Evolutionary conservation across 371 early-diverging fungal species (phyloP).

Genomic region (Mortierella sp.): DNA sequence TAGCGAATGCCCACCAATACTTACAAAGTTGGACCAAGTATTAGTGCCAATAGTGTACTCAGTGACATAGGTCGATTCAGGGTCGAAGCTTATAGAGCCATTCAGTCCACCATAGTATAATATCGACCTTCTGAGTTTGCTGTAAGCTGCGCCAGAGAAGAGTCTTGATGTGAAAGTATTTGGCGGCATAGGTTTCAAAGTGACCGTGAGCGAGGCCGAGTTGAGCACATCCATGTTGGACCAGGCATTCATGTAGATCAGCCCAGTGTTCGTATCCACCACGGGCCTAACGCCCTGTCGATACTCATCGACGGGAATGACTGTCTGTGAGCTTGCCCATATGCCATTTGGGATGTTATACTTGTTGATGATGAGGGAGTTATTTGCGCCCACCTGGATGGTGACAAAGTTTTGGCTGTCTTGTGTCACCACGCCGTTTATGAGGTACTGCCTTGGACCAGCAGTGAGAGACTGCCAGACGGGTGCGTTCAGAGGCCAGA

Average conservation of each 20-base stretch:
- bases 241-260: conserved; percentile 17
- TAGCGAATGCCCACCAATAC: no score
- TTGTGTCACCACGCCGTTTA: conserved; percentile 16
- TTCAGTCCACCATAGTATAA: conserved; percentile 33
- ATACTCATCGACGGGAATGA: conserved; percentile 4
- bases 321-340: conserved; percentile 4
- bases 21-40: conserved; percentile 34
- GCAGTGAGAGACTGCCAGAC: conserved; percentile 23
- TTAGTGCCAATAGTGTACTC: conserved; percentile 16
- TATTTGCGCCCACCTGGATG: conserved; percentile 7
- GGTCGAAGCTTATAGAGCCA: conserved; percentile 12
- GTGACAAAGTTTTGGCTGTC: conserved; percentile 21
- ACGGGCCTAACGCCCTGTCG: conserved; percentile 20
- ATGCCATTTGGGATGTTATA: conserved; percentile 9
- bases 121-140: conserved; percentile 12
- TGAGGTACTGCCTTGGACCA: neutral
- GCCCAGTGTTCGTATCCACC: conserved; percentile 13
- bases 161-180: conserved; percentile 9
- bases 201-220: neutral
- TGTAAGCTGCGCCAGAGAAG: conserved; percentile 18
- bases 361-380: neutral
- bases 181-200: conserved; percentile 1
- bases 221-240: conserved; percentile 19
- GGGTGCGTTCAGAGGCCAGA: conserved; percentile 18
- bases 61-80: conserved; percentile 11